Base-by-base conservation (phyloP, 2,329 filamentous ascomycete genomes). In the Beauveria rudraprayagi region DNA sequence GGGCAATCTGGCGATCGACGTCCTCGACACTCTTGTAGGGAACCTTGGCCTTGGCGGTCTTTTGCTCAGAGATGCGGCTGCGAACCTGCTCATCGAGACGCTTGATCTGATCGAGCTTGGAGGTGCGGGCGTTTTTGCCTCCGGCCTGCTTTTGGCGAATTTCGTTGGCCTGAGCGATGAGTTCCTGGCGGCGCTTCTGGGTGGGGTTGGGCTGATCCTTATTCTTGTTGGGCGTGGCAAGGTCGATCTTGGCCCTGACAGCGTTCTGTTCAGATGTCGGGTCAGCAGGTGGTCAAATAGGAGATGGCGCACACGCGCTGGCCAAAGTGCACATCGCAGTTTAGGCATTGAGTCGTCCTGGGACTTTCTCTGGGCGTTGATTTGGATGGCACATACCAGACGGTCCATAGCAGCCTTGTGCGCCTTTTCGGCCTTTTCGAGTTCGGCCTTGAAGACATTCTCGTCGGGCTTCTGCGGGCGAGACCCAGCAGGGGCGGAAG, bases 381-480 rank as follows among this genome's bases (percentile, higher is more conserved):
- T 6, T 50, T 3, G 5, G 2, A 14, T 19, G 8, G 10, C 53
- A 70, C 75, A 60, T 73, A 78, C 76, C 68, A 77, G 69, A 64
- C 70, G 71, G 68, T 90, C 87, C 78, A 94, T 89, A 53, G 88
- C 82, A 57, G 85, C 85, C 71, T 88, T 81, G 77, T 96, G 88
- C 66, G 90, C 91, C 80, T 96, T 96, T 77, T 97, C 91, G 28
- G 89, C 89, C 77, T 89, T 85, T 56, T 85, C 87, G 64, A 96
- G 82, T 65, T 84, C 83, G 72, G 87, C 83, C 78, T 96, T 92
- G 81, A 87, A 99, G 67, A 82, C 79, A 66, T 88, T 88, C 78
- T 94, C 90, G 75, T 97, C 90, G 52, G 94, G 94, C 82, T 89
- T 91, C 76, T 90, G 84, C 59, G 92, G 92, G 78, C 87, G 91